Evolutionary conservation across 306 rosid genomes (phyloP), one percentile per base, ranked within the genome.

Genomic region (Astragalus membranaceus): DNA sequence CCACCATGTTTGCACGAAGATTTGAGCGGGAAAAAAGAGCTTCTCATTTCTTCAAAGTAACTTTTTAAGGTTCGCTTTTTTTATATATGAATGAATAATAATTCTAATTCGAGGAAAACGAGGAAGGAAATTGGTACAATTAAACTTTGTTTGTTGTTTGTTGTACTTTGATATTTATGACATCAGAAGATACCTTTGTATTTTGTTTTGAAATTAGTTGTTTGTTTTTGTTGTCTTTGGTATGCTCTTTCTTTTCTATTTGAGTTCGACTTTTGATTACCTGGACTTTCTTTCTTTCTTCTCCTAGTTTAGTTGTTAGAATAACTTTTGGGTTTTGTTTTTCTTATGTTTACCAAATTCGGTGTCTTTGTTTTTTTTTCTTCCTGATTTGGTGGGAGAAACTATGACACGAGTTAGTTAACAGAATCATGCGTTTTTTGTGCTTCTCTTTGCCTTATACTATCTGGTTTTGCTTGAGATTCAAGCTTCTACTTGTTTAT

Each of bases 11-110:
- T 29, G 48, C 66, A 63, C 52, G n/a, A 63, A 50, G 62, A 79
- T 76, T 85, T 85, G 68, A 82, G 74, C 81, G 64, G 82, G 81
- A 87, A 69, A 70, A 69, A 44, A 0, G 0, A 70, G 0, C 47
- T 59, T 33, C 67, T 70, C 65, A 46, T 12, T 82, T 47, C 79
- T 74, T 74, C 46, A 52, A 79, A 78, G 74, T 79, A 70, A 14
- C 67, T 81, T 85, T 79, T 62, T 36, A 65, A 76, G 83, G 80
- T 84, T 79, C 37, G 52, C 30, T 13, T 35, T 51, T 46, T 57
- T 32, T 4, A 26, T 53, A 23, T 39, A 37, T 62, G 30, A 26
- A 58, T 33, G 16, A 10, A 10, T 61, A 10, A 10, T 61, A 39
- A 39, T 61, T 61, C 67, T 61, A 61, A 39, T 69, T 72, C 36